Percentiles rank a stretch among this genome's conserved stretches.
phyloP scores from a whole-genome alignment of 768 basidiomycete genomes.

The Cystofilobasidium macerans region DNA sequence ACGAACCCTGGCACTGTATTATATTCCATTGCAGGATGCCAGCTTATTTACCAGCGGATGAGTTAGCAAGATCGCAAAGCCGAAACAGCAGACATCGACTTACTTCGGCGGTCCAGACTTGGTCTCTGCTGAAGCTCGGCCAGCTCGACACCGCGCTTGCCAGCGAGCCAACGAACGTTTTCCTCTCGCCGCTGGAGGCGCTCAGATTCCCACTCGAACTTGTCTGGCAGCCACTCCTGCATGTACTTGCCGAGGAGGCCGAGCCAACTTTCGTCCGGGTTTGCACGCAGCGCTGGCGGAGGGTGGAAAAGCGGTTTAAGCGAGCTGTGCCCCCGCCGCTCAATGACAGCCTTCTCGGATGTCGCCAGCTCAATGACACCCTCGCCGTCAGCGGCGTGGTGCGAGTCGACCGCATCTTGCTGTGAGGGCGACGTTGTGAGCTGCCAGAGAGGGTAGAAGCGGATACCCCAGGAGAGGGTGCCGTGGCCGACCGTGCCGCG shows the following conservation, averaged over 20 bases:
- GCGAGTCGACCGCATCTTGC: neutral
- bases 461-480: slow-evolving; percentile 32
- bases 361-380: slow-evolving; percentile 24
- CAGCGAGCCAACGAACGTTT: slow-evolving; percentile 36
- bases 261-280: neutral
- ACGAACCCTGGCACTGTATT: slow-evolving; percentile 7
- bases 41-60: no score
- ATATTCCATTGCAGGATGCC: slow-evolving; percentile 18
- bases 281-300: neutral
- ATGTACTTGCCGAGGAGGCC: neutral
- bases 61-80: no score
- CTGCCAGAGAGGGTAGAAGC: slow-evolving; percentile 36
- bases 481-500: slow-evolving; percentile 33
- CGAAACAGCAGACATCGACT: no score
- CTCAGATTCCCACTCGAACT: slow-evolving; percentile 34
- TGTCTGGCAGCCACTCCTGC: slow-evolving; percentile 28
- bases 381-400: slow-evolving; percentile 13
- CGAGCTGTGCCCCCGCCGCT: slow-evolving; percentile 5
- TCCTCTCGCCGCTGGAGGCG: slow-evolving; percentile 34
- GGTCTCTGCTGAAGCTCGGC: slow-evolving; percentile 34
- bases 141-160: slow-evolving; percentile 35
- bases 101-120: slow-evolving; percentile 30
- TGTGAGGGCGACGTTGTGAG: neutral
- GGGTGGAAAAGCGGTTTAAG: neutral
- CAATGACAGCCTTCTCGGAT: slow-evolving; percentile 15